Conservation (phyloP, 1,139 yeast species). For the Nakaseomyces sp. region DNA sequence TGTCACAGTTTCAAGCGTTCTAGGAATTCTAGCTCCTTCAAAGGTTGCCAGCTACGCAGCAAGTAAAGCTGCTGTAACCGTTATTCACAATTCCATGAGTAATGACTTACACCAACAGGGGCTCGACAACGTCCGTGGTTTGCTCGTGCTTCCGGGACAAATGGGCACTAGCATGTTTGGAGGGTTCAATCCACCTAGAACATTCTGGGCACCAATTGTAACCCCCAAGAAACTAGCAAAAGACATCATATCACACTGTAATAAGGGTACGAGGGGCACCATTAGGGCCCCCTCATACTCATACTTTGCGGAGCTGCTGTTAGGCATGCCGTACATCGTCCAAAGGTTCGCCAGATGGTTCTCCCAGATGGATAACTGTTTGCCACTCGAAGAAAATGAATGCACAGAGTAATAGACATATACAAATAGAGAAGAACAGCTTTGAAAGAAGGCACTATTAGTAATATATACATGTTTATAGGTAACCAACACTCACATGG, state of each 20-base stretch:
- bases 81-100: constrained; percentile 50
- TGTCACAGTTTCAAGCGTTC: constrained; percentile 57
- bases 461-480: no score
- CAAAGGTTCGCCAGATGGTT: constrained; percentile 42
- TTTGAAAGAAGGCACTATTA: no score
- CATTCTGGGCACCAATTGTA: constrained; percentile 58
- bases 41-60: constrained; percentile 58
- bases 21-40: constrained; percentile 66
- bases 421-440: no score
- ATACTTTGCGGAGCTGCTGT: constrained; percentile 45
- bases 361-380: constrained; percentile 27
- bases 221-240: constrained; percentile 38
- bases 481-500: no score
- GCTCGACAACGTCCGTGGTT: constrained; percentile 32
- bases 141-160: constrained; percentile 61
- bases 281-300: constrained; percentile 54
- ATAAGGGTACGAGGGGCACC: constrained; percentile 45
- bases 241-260: constrained; percentile 36
- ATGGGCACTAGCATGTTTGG: constrained; percentile 52
- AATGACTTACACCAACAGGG: constrained; percentile 37
- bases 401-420: not conserved
- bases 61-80: constrained; percentile 53
- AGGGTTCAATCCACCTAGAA: constrained; percentile 50
- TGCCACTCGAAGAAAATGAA: constrained; percentile 19
- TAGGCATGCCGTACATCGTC: constrained; percentile 43